Base-by-base conservation (phyloP, 176 grass and related monocot genomes). In the Aegilops speltoides region DNA sequence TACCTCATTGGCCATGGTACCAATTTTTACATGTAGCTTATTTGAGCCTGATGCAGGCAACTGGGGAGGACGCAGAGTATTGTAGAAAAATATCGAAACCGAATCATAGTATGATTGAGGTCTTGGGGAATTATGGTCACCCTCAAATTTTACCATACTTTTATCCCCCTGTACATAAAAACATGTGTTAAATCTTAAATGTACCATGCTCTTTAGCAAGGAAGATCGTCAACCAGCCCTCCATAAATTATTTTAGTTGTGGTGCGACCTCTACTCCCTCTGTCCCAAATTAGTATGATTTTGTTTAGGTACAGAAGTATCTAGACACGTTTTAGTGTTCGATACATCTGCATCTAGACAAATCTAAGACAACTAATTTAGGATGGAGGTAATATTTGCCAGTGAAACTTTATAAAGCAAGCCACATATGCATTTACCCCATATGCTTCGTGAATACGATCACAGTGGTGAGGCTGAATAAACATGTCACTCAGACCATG, bases 101-200 rank as follows among this genome's bases (percentile, higher is more conserved):
- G 96, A 94, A 85, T 98, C 93, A 91, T 96, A 98, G 81, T 98
- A 98, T 36, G 91, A 96, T 77, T 96, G 93, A 76, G 96, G 93
- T 87, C 96, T 94, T 54, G 88, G 88, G 31, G 93, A 91, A 81
- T 98, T 98, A 73, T 98, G 96, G 83, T 96, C 93, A 41, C 96
- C 96, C 19, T 98, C 93, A 94, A 98, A 98, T 91, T 95, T 98
- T 82, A 96, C 91, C 73, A 96, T 81, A 82, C 82, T 94, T 82
- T 98, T 98, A 80, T 85, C 93, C 25, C 96, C 96, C 96, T 98
- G 88, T 56, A 94, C 61, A 91, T 17, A 80, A 78, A 68, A 34
- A 87, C 34, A 54, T 22, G 19, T 34, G 26, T 86, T 68, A 77
- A 69, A n/a, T 54, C 50, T 54, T 54, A 69, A 69, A 83, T 79